Base-by-base conservation (phyloP, 2,329 filamentous ascomycete genomes). In the Cladosporium sp. region DNA sequence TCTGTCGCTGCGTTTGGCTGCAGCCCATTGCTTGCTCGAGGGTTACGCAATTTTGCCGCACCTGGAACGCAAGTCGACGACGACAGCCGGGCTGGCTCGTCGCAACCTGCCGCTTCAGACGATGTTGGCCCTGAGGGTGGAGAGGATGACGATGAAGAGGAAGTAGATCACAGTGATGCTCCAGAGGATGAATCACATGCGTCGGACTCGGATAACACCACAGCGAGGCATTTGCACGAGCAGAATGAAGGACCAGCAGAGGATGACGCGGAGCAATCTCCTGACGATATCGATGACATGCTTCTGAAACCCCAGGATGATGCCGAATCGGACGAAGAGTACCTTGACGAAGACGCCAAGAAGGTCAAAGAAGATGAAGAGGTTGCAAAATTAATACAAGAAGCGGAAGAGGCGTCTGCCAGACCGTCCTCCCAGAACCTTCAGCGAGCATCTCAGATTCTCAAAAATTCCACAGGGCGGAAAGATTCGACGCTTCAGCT, bases 401-500 rank as follows among this genome's bases (percentile, higher is more conserved):
- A 74, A 61, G 75, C 73, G 22, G 75, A 77, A 65, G 67, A 72
- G 41, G 64, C 65, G 28, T 66, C 72, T 49, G 66, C 70, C n/a
- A 62, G 66, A 35, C 73, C 75, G 7, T 70, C 69, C 2, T 66
- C 72, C 5, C 61, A 70, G 51, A 75, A 72, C 46, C 46, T 74
- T 4, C 74, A 70, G 56, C 71, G 75, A 10, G 74, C 72, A 6
- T 68, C 65, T 4, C 74, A 75, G 49, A 74, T 82, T 10, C 67
- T 85, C 33, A 84, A 80, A 61, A 75, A 77, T 11, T 67, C 72
- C n/a, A 68, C 72, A 2, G 80, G 68, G 59, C 77, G 78, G 52
- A 86, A 83, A 61, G 76, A 83, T 56, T 74, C 77, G 5, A 86
- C 81, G 1, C 63, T 81, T 4, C 73, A 77, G 28, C 69, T 85